These are phyloP conservation scores for Haematococcus sp. DNA, from an alignment of 139 green algal species.

Conservation along the genomic window DNA sequence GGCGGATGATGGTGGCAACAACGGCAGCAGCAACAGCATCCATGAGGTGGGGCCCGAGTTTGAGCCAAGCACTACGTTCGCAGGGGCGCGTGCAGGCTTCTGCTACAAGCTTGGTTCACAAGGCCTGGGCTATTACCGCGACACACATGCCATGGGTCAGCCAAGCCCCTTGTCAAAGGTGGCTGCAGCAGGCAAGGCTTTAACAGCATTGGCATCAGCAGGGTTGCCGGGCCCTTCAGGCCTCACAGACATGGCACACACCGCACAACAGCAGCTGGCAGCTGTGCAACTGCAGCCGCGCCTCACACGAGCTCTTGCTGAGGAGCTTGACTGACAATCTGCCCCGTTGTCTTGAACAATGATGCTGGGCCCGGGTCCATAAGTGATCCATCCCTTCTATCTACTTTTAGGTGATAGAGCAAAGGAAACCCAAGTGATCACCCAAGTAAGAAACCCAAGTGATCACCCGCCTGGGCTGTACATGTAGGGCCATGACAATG, in stretches of 20 bases:
- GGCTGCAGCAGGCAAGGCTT: neutral
- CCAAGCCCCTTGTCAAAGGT: neutral
- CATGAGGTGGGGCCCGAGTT: neutral
- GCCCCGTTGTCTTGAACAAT: too few species aligned
- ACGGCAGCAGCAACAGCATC: neutral
- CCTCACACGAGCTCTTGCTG: neutral
- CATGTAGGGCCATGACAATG: too few species aligned
- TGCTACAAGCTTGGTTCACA: neutral
- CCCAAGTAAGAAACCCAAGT: too few species aligned
- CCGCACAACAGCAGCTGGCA: neutral
- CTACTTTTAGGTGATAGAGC: too few species aligned
- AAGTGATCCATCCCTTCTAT: too few species aligned
- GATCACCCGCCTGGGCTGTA: too few species aligned
- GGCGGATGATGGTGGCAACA: neutral
- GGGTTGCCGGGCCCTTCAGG: neutral
- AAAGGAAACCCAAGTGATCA: too few species aligned
- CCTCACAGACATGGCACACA: too few species aligned
- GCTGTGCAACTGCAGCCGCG: neutral
- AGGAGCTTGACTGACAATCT: slow-evolving; percentile 10
- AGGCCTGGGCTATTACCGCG: neutral
- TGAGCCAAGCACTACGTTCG: neutral
- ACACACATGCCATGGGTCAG: neutral
- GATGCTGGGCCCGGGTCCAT: too few species aligned
- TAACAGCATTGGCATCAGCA: neutral
- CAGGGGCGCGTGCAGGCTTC: neutral